These are phyloP conservation scores for Diatrype stigma DNA, from an alignment of 2,329 filamentous ascomycete genomes.

Conservation along the genomic window DNA sequence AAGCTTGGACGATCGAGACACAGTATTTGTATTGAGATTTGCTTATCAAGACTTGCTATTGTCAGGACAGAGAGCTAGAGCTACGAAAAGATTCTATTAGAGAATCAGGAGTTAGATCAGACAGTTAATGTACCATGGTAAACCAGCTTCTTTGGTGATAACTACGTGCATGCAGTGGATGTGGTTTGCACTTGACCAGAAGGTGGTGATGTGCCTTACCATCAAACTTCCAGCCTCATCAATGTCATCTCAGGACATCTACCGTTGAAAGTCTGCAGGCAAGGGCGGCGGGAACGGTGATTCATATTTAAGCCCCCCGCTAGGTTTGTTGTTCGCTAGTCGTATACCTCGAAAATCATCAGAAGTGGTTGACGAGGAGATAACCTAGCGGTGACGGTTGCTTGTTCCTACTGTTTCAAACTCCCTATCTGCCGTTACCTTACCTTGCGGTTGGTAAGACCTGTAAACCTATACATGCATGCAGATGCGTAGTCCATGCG, in stretches of 20 bases:
- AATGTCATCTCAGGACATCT: slow-evolving; percentile 40
- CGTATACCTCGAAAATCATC: slow-evolving; percentile 90
- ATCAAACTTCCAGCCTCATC: slow-evolving; percentile 78
- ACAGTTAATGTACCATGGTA: neutral
- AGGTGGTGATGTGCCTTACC: slow-evolving; percentile 62
- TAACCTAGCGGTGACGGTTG: slow-evolving; percentile 63
- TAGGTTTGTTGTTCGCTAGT: slow-evolving; percentile 76
- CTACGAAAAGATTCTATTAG: neutral
- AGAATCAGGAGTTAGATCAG: neutral
- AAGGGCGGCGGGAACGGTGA: slow-evolving; percentile 56
- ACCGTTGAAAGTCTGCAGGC: slow-evolving; percentile 76
- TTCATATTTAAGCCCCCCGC: slow-evolving; percentile 38
- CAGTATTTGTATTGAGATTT: slow-evolving; percentile 1
- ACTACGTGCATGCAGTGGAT: too few species aligned
- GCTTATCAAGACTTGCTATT: neutral
- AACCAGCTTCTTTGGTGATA: too few species aligned
- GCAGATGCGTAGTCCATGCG: too few species aligned
- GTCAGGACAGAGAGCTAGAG: neutral
- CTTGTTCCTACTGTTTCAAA: too few species aligned
- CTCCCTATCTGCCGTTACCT: too few species aligned
- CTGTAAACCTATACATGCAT: too few species aligned
- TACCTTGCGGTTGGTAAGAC: too few species aligned
- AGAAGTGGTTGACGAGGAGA: slow-evolving; percentile 75
- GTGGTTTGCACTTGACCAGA: too few species aligned
- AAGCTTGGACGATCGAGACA: neutral